Percentiles rank a stretch among this genome's conserved stretches.
phyloP scores from a whole-genome alignment of 371 early-diverging fungal genomes.

The Actinomortierella wolfii region DNA sequence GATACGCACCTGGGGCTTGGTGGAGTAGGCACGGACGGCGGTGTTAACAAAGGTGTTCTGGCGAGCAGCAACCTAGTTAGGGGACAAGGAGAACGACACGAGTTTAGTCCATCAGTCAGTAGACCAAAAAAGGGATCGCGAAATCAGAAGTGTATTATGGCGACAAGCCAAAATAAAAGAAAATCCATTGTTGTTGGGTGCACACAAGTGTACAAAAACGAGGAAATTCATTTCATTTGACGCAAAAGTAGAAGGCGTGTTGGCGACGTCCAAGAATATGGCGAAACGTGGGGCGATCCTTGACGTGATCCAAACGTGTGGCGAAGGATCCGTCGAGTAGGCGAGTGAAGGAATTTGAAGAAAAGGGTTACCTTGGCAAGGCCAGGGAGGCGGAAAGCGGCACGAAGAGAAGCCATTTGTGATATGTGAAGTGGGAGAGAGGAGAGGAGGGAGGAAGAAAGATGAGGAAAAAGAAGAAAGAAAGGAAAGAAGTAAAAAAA shows the following conservation, averaged over 20 bases:
- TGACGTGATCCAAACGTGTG: not conserved
- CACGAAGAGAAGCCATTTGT: conserved; percentile 43
- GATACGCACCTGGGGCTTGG: conserved; percentile 41
- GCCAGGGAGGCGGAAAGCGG: conserved; percentile 41
- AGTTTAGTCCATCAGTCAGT: not conserved
- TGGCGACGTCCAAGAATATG: too few species aligned
- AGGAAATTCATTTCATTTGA: too few species aligned
- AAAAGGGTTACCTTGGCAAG: conserved; percentile 37
- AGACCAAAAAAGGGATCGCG: not conserved
- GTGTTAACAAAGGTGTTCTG: conserved; percentile 33
- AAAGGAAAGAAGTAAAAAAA: conserved; percentile 8
- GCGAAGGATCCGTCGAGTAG: not conserved
- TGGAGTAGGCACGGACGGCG: conserved; percentile 44
- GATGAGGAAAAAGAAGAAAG: conserved; percentile 1
- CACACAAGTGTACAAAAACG: too few species aligned
- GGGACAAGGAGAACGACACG: too few species aligned
- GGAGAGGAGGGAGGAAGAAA: not conserved
- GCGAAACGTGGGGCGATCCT: too few species aligned
- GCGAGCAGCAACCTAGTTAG: conserved; percentile 37
- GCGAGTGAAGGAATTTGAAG: not conserved
- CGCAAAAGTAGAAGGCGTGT: too few species aligned
- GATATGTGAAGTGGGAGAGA: not conserved
- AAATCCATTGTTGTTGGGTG: too few species aligned
- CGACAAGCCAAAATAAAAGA: not conserved
- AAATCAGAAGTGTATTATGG: not conserved